These are phyloP conservation scores for Ciborinia camelliae DNA, from an alignment of 2,329 filamentous ascomycete species.

Conservation along the genomic window DNA sequence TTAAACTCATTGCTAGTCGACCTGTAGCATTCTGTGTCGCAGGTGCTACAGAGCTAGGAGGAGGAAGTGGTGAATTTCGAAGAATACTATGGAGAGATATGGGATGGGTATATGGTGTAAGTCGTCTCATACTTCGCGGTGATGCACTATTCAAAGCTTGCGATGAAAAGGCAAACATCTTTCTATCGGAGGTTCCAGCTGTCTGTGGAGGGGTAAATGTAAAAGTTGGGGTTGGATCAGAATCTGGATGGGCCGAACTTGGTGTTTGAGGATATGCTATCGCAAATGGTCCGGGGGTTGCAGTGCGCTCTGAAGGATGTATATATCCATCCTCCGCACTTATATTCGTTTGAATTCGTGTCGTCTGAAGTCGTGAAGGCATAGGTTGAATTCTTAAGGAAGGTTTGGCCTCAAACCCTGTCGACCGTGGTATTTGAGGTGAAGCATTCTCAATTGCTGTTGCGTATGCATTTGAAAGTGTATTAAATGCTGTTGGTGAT, in stretches of 20 bases:
- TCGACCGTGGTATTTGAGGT: slow-evolving; percentile 41
- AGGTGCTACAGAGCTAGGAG: slow-evolving; percentile 47
- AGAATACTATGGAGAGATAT: slow-evolving; percentile 60
- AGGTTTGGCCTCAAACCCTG: slow-evolving; percentile 41
- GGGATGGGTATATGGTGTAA: slow-evolving; percentile 56
- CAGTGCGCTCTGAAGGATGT: slow-evolving; percentile 34
- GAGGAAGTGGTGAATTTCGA: slow-evolving; percentile 62
- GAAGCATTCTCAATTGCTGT: slow-evolving; percentile 59
- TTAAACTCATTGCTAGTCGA: slow-evolving; percentile 52
- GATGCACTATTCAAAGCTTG: slow-evolving; percentile 33
- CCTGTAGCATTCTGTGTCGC: slow-evolving; percentile 51
- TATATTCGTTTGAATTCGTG: slow-evolving; percentile 35
- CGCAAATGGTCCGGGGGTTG: slow-evolving; percentile 37
- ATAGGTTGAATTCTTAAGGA: slow-evolving; percentile 37
- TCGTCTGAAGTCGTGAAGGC: slow-evolving; percentile 19
- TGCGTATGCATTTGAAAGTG: slow-evolving; percentile 62
- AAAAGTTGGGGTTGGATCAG: slow-evolving; percentile 29
- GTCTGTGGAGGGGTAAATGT: slow-evolving; percentile 38
- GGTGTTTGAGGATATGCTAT: slow-evolving; percentile 37
- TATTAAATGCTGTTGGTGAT: slow-evolving; percentile 63
- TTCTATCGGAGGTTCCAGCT: slow-evolving; percentile 29
- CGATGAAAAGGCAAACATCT: slow-evolving; percentile 33
- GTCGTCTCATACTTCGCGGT: slow-evolving; percentile 40
- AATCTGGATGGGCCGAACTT: slow-evolving; percentile 30
- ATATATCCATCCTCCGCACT: slow-evolving; percentile 25